Conservation (phyloP, 306 rosid species). For the Fragaria iinumae region DNA sequence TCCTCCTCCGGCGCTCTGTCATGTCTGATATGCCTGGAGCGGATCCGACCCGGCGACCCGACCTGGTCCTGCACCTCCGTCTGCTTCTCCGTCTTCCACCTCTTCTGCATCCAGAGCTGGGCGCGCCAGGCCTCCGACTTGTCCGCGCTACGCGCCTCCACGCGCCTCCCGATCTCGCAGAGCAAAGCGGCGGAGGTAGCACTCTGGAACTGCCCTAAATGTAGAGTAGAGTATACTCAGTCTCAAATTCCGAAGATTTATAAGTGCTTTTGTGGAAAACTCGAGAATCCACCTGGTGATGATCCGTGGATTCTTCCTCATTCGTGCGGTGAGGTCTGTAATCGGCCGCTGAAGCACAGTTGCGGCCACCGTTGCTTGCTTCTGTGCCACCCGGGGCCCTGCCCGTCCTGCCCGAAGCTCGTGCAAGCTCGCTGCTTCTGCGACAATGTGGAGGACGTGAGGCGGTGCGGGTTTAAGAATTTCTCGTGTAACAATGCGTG, state of each 20-base stretch:
- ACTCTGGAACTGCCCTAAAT: conserved; percentile 91
- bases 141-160: conserved; percentile 68
- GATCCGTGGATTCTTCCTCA: conserved; percentile 96
- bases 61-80: conserved; percentile 92
- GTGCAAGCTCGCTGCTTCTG: conserved; percentile 72
- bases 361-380: conserved; percentile 85
- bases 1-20: conserved; percentile 96
- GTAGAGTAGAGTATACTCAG: conserved; percentile 63
- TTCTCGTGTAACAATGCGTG: conserved; percentile 64
- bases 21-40: conserved; percentile 90
- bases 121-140: conserved; percentile 76
- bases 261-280: conserved; percentile 75
- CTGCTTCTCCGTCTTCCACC: conserved; percentile 91
- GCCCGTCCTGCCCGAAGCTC: conserved; percentile 91
- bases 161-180: conserved; percentile 62
- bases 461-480: conserved; percentile 75
- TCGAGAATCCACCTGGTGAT: conserved; percentile 70
- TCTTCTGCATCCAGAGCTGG: conserved; percentile 89
- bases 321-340: conserved; percentile 87
- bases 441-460: conserved; percentile 52
- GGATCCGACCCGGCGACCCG: conserved; percentile 72
- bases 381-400: conserved; percentile 92
- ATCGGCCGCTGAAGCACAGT: conserved; percentile 57
- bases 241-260: conserved; percentile 67
- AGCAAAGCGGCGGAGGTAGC: conserved; percentile 48